A percentile compares a stretch with the other conserved stretches of the same genome.
These are phyloP conservation scores for Xylaria intraflava DNA, from an alignment of 495 filamentous ascomycete species.

Conservation along the genomic window DNA sequence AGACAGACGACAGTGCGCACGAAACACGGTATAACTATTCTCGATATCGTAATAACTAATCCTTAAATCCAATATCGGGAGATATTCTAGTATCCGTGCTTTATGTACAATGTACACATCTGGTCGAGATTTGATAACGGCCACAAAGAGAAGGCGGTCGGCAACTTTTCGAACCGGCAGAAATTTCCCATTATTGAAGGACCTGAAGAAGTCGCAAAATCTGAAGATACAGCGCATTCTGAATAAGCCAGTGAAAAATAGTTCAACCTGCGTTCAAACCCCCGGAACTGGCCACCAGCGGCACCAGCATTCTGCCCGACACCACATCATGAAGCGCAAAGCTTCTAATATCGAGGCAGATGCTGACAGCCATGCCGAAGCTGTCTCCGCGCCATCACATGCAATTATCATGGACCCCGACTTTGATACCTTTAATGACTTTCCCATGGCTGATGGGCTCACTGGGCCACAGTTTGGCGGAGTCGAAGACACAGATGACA, in stretches of 20 bases:
- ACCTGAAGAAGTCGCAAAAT: too few species aligned
- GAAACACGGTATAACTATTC: too few species aligned
- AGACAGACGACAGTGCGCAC: too few species aligned
- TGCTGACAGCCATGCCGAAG: slow-evolving; percentile 14
- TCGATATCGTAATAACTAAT: too few species aligned
- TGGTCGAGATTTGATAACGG: background rate
- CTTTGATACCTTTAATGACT: slow-evolving; percentile 43
- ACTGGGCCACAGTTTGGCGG: slow-evolving; percentile 58
- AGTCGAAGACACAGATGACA: slow-evolving; percentile 33
- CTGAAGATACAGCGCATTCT: background rate
- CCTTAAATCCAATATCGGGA: background rate
- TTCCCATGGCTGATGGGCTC: slow-evolving; percentile 55
- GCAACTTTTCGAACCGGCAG: slow-evolving; percentile 6
- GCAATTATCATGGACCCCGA: background rate
- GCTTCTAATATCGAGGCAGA: slow-evolving; percentile 29
- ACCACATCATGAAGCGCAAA: slow-evolving; percentile 43
- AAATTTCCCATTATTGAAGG: slow-evolving; percentile 2
- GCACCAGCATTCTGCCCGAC: slow-evolving; percentile 12
- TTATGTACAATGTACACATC: too few species aligned
- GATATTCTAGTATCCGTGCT: too few species aligned
- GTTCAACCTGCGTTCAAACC: background rate
- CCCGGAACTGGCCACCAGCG: slow-evolving; percentile 2
- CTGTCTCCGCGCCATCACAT: slow-evolving; percentile 25
- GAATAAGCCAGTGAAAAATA: slow-evolving; percentile 12
- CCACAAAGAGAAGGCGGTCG: slow-evolving; percentile 9